Base-by-base conservation (phyloP, 345 rosid genomes). In the Salix dunnii region DNA sequence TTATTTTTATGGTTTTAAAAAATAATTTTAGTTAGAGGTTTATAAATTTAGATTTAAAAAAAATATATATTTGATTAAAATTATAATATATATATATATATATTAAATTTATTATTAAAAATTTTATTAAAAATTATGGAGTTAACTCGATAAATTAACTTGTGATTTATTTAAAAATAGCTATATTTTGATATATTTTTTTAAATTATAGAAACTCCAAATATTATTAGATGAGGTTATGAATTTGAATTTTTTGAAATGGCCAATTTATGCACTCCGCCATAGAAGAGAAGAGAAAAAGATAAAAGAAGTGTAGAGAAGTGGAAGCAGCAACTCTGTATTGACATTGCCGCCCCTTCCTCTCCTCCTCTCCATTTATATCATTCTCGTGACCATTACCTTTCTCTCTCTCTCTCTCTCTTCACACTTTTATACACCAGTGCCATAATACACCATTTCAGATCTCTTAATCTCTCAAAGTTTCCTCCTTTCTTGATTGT, bases 341-440 rank as follows among this genome's bases (percentile, higher is more conserved):
- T 48, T 16, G 18, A 6, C 20, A 2, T 21, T 36, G 48, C 46
- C 70, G 46, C 23, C 70, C 70, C 46, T 23, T 42, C 42, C 48
- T 36, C 42, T 42, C 7, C n/a, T 11, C 51, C 13, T 9, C 35
- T 40, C 76, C 76, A 80, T 79, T 79, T 53, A 70, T 78, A 43
- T 21, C 60, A 71, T 27, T 83, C 88, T 82, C 88, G 85, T 83
- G 88, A 85, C 81, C 78, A 75, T 43, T 49, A 61, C 79, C 76
- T 7, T 68, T 20, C 66, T 27, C 28, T 49, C 55, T 23, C 78
- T 72, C 49, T 4, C 43, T 40, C 13, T 38, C 78, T 20, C 70
- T 62, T 13, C 30, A 7, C 40, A 17, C 23, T 21, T 70, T 65
- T 25, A 27, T 28, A 40, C 31, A 7, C 28, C 35, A 17, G 36